A percentile compares a stretch with the other conserved stretches of the same genome.
These are phyloP conservation scores for Tritrichomonas foetus DNA, from an alignment of 208 protist genomes.

Conservation along the genomic window DNA sequence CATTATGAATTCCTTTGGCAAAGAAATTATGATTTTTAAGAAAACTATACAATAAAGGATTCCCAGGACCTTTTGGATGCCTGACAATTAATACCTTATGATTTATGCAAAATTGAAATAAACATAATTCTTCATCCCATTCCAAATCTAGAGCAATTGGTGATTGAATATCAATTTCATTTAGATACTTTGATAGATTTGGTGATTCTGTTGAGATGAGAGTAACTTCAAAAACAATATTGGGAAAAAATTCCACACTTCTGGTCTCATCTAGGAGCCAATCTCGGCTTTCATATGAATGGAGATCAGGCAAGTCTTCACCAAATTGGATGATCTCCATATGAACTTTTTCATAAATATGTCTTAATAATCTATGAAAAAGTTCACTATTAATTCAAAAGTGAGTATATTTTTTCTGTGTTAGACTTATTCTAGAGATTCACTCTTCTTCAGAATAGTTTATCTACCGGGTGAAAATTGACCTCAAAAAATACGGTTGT, in stretches of 20 bases:
- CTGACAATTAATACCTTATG: not conserved
- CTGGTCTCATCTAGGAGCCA: no score
- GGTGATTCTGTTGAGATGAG: not conserved
- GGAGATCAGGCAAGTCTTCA: no score
- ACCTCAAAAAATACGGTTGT: no score
- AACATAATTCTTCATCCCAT: not conserved
- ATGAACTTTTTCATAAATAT: no score
- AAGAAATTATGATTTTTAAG: not conserved
- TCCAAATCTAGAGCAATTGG: not conserved
- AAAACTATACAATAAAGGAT: not conserved
- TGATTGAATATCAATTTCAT: not conserved
- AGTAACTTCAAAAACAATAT: not conserved
- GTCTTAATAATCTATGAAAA: no score
- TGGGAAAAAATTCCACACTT: not conserved
- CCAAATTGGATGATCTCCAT: no score
- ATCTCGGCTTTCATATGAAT: no score
- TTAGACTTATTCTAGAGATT: no score
- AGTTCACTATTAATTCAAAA: no score
- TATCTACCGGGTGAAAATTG: no score
- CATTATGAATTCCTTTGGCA: not conserved
- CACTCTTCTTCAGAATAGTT: no score
- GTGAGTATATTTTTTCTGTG: no score
- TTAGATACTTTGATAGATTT: not conserved
- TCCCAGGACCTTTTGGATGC: not conserved
- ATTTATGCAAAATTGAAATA: not conserved